These are phyloP conservation scores for Limonium bicolor DNA, from an alignment of 148 eudicot genomes.

Conservation along the genomic window DNA sequence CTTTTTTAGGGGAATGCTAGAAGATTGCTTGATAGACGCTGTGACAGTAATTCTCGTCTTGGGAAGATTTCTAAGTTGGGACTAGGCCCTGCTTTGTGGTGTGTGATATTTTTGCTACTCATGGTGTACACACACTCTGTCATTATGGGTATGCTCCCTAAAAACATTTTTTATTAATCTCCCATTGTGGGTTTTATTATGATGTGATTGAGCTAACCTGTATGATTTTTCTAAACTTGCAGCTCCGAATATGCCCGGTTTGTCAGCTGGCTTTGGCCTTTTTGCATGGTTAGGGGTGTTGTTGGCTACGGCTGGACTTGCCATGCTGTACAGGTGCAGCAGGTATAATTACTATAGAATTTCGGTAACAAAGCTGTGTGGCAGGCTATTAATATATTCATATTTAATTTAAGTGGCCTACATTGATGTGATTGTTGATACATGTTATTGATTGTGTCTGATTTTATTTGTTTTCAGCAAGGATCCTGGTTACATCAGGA, in stretches of 20 bases:
- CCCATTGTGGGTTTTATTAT: too few relatives aligned
- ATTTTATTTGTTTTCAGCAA: constrained; percentile 37
- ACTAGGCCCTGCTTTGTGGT: constrained; percentile 79
- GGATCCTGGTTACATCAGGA: constrained; percentile 90
- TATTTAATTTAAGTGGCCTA: too few relatives aligned
- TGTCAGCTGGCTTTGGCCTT: constrained; percentile 67
- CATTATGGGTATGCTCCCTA: constrained; percentile 52
- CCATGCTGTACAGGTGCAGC: constrained; percentile 79
- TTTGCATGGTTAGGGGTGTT: constrained; percentile 86
- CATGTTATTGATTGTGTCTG: not conserved
- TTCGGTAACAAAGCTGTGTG: too few relatives aligned
- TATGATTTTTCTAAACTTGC: too few relatives aligned
- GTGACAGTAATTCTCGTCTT: constrained; percentile 58
- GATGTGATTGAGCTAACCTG: too few relatives aligned
- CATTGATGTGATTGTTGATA: too few relatives aligned
- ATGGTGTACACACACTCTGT: constrained; percentile 60
- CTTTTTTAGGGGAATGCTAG: constrained; percentile 83
- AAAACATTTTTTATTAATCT: constrained; percentile 5
- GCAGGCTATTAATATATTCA: too few relatives aligned
- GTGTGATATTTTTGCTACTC: constrained; percentile 58
- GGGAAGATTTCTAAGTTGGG: constrained; percentile 81
- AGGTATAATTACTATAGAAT: constrained; percentile 51
- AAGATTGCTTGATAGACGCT: constrained; percentile 61
- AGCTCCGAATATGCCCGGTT: constrained; percentile 63
- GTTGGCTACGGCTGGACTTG: constrained; percentile 57